Evolutionary conservation across 495 filamentous ascomycete genomes (phyloP), one percentile per base, ranked within the genome.

Genomic region (Daldinia vernicosa): DNA sequence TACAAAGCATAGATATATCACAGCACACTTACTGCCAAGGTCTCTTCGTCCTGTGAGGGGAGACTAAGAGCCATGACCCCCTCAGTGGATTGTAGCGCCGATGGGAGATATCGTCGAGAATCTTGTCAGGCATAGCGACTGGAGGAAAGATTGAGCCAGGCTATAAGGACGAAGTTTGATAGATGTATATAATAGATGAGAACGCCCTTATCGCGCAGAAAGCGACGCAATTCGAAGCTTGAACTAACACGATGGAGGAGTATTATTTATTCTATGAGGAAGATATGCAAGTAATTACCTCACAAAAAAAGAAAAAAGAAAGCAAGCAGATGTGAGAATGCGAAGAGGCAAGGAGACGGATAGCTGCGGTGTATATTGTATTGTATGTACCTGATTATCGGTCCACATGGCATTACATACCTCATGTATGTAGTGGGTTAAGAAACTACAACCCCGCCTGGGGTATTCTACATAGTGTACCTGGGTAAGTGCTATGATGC

Each of bases 101-200:
- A 78, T 99, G 95, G 32, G 95, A 98, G 75, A 99, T 98, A 77
- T 98, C 94, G 84, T 99, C 88, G 22, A 99, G 91, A 51, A 99
- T 91, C 57, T 84, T 76, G 76, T 86, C 85, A 0, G 84, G 81
- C 86, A 88, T 88, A 15, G 66, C 71, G 45, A 68, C 19, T 28
- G 3, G 40, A 9, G 4, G 24, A 17, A 30, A 51, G 33, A 8
- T 0, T 11, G 30, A 0, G 30, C 9, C 22, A 4, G 6, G 28
- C n/a, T 55, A 63, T 56, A 12, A 53, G 19, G 11, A 53, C 32
- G 8, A 17, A 11, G 14, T 12, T 6, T 51, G 24, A 11, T 55
- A 32, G 15, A 32, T 32, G 27, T 28, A 19, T n/a, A 54, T 14
- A 26, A 26, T 11, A 4, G 22, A 27, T 22, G 4, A 28, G 24